These are phyloP conservation scores for Mycena rosella DNA, from an alignment of 768 basidiomycete genomes.

Conservation along the genomic window DNA sequence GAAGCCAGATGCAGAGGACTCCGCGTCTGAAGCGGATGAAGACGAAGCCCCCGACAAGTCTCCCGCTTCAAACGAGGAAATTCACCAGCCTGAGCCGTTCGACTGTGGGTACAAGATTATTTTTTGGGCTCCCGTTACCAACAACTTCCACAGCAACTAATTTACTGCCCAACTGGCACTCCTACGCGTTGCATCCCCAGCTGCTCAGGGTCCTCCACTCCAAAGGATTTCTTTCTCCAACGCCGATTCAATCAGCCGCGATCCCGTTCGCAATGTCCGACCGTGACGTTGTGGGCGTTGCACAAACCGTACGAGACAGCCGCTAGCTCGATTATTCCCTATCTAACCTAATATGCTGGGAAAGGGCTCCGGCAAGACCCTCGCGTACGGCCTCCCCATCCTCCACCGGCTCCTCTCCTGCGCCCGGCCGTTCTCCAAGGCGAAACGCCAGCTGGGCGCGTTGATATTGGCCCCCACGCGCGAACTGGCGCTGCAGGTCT, in stretches of 20 bases:
- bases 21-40: slow-evolving; percentile 19
- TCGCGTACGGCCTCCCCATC: slow-evolving; percentile 95
- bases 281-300: slow-evolving; percentile 91
- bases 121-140: not conserved
- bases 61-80: slow-evolving; percentile 29
- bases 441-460: slow-evolving; percentile 73
- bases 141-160: slow-evolving; percentile 54
- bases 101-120: slow-evolving; percentile 55
- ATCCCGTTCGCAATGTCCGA: slow-evolving; percentile 71
- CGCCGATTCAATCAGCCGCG: slow-evolving; percentile 86
- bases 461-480: slow-evolving; percentile 94
- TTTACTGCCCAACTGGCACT: slow-evolving; percentile 81
- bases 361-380: slow-evolving; percentile 96
- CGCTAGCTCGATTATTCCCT: not conserved
- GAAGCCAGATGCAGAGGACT: slow-evolving; percentile 23
- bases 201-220: slow-evolving; percentile 70
- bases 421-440: slow-evolving; percentile 52
- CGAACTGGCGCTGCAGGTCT: slow-evolving; percentile 96
- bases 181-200: slow-evolving; percentile 74
- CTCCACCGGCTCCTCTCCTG: slow-evolving; percentile 76
- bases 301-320: slow-evolving; percentile 79
- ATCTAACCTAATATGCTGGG: slow-evolving; percentile 2
- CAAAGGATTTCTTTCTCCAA: slow-evolving; percentile 77
- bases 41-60: not conserved
- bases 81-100: slow-evolving; percentile 49